These are phyloP conservation scores for Barnettozyma sp. DNA, from an alignment of 805 yeast genomes.

Conservation along the genomic window DNA sequence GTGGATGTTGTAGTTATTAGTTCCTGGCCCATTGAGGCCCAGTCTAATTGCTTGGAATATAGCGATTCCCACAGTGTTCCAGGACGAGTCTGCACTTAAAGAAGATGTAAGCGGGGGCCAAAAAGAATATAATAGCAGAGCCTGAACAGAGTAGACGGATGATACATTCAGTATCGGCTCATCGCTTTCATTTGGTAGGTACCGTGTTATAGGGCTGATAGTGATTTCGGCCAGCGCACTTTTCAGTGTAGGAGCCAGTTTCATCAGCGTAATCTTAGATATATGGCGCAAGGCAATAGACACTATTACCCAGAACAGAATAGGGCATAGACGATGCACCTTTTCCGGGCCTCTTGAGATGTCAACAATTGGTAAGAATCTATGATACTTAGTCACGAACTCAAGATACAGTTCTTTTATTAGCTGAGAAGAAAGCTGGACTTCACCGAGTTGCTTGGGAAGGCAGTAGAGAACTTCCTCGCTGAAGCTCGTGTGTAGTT, in stretches of 20 bases:
- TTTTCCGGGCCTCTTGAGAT: constrained; percentile 74
- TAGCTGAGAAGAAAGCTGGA: constrained; percentile 52
- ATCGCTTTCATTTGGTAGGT: constrained; percentile 69
- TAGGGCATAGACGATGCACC: constrained; percentile 73
- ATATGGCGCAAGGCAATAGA: constrained; percentile 72
- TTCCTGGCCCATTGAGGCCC: constrained; percentile 80
- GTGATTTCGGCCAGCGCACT: constrained; percentile 79
- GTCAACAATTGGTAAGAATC: constrained; percentile 83
- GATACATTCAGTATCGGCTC: constrained; percentile 83
- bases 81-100: constrained; percentile 88
- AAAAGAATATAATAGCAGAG: constrained; percentile 75
- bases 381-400: constrained; percentile 73
- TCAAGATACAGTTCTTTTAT: constrained; percentile 61
- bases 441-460: constrained; percentile 66
- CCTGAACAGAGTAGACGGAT: constrained; percentile 91
- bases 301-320: constrained; percentile 90
- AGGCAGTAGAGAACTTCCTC: constrained; percentile 42
- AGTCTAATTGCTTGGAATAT: constrained; percentile 87
- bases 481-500: constrained; percentile 21
- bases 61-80: constrained; percentile 94
- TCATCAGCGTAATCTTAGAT: constrained; percentile 39
- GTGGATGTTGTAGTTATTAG: constrained; percentile 35
- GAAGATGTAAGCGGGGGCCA: constrained; percentile 98
- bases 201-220: constrained; percentile 83
- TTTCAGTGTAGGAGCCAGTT: constrained; percentile 63